A percentile compares a stretch with the other conserved stretches of the same genome.
These are phyloP conservation scores for Pezicula carpinea DNA, from an alignment of 2,329 filamentous ascomycete species.

Conservation along the genomic window DNA sequence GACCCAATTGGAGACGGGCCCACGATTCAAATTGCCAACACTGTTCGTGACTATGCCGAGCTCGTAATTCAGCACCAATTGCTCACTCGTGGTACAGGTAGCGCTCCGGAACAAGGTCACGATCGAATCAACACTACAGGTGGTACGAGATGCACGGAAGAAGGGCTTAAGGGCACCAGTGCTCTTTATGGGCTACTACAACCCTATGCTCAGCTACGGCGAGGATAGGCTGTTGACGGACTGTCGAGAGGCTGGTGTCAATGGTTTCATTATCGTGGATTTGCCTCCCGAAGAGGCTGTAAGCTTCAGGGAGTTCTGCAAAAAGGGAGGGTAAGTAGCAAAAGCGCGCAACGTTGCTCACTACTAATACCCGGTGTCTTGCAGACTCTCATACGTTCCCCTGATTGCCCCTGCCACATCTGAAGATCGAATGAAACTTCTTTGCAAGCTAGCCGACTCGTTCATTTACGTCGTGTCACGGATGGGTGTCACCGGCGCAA, in stretches of 20 bases:
- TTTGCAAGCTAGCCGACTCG: slow-evolving; percentile 94
- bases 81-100: slow-evolving; percentile 35
- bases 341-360: not conserved
- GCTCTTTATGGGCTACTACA: slow-evolving; percentile 98
- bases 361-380: slow-evolving; percentile 7
- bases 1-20: slow-evolving; percentile 97
- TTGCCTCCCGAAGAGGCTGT: slow-evolving; percentile 93
- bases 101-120: slow-evolving; percentile 87
- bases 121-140: slow-evolving; percentile 71
- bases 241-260: slow-evolving; percentile 78
- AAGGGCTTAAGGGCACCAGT: slow-evolving; percentile 77
- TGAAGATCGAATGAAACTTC: slow-evolving; percentile 86
- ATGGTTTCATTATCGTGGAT: slow-evolving; percentile 96
- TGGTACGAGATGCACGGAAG: slow-evolving; percentile 75
- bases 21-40: slow-evolving; percentile 94
- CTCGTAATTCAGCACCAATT: slow-evolving; percentile 1
- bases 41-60: slow-evolving; percentile 40
- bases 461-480: slow-evolving; percentile 98
- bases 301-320: slow-evolving; percentile 82
- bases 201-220: slow-evolving; percentile 89
- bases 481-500: slow-evolving; percentile 93
- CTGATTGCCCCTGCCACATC: slow-evolving; percentile 92
- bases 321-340: slow-evolving; percentile 60
- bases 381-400: slow-evolving; percentile 87
- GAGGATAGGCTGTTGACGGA: slow-evolving; percentile 85